Conservation (phyloP, 2,329 filamentous ascomycete genomes). For the Hypoxylon sp. region DNA sequence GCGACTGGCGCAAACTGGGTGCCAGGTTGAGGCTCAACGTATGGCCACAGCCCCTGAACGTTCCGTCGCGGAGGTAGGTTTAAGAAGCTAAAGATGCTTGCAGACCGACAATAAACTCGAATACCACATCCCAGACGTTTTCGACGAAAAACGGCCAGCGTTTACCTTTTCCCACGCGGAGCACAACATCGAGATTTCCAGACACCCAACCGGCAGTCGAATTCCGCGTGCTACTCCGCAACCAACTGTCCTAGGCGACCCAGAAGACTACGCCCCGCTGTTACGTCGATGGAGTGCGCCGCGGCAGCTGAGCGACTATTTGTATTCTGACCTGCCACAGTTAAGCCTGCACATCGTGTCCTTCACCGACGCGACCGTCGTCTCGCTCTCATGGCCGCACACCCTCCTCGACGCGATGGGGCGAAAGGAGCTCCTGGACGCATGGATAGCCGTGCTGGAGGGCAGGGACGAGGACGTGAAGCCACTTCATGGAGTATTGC, state of each 20-base stretch:
- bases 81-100: conserved; percentile 14
- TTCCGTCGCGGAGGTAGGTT: not conserved
- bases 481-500: conserved; percentile 51
- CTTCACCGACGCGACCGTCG: conserved; percentile 63
- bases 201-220: conserved; percentile 57
- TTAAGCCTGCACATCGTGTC: conserved; percentile 61
- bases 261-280: conserved; percentile 46
- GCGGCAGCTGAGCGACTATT: conserved; percentile 55
- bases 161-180: conserved; percentile 56
- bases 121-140: conserved; percentile 57
- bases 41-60: conserved; percentile 18
- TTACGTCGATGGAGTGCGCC: conserved; percentile 46
- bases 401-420: conserved; percentile 62
- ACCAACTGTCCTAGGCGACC: conserved; percentile 50
- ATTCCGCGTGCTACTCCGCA: conserved; percentile 52
- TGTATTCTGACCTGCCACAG: conserved; percentile 58
- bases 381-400: conserved; percentile 62
- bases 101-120: conserved; percentile 53
- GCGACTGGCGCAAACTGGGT: conserved; percentile 61
- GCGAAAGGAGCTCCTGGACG: conserved; percentile 56
- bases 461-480: conserved; percentile 58
- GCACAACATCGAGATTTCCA: conserved; percentile 53
- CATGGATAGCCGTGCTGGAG: conserved; percentile 61
- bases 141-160: conserved; percentile 56
- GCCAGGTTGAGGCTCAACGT: conserved; percentile 59